These are phyloP conservation scores for Helotiales sp. DNA, from an alignment of 2,329 filamentous ascomycete genomes.

Conservation along the genomic window DNA sequence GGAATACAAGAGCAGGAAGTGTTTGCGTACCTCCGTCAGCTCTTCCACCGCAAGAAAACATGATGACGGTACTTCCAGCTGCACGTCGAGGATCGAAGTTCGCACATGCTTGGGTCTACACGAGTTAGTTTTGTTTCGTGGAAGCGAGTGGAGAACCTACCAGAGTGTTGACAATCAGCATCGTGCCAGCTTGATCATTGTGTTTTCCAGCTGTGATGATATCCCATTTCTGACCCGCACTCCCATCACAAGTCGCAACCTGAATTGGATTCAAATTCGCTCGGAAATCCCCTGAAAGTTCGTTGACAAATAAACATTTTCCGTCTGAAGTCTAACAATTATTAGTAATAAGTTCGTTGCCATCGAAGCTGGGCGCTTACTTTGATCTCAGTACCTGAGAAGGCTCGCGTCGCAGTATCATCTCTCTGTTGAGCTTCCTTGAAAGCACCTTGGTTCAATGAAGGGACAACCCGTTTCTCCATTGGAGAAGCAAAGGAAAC, in stretches of 20 bases:
- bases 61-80: conserved; percentile 56
- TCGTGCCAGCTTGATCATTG: conserved; percentile 52
- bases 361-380: conserved; percentile 36
- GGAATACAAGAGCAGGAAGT: neutral
- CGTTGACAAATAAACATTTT: conserved; percentile 50
- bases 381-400: conserved; percentile 48
- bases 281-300: conserved; percentile 52
- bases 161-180: conserved; percentile 60
- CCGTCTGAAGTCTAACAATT: conserved; percentile 47
- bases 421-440: conserved; percentile 51
- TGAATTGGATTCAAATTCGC: conserved; percentile 52
- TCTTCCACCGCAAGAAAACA: conserved; percentile 64
- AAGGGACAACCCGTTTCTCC: conserved; percentile 41
- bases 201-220: conserved; percentile 56
- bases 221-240: conserved; percentile 50
- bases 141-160: conserved; percentile 38
- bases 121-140: conserved; percentile 10
- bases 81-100: conserved; percentile 61
- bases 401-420: conserved; percentile 49
- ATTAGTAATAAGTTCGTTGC: neutral
- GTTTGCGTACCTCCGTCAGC: conserved; percentile 53
- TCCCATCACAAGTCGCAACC: conserved; percentile 48
- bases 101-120: conserved; percentile 59
- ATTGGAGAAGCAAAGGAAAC: conserved; percentile 36
- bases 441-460: conserved; percentile 48